Evolutionary conservation across 2,329 filamentous ascomycete species (phyloP).

Genomic region (Plectosphaerella sp.): DNA sequence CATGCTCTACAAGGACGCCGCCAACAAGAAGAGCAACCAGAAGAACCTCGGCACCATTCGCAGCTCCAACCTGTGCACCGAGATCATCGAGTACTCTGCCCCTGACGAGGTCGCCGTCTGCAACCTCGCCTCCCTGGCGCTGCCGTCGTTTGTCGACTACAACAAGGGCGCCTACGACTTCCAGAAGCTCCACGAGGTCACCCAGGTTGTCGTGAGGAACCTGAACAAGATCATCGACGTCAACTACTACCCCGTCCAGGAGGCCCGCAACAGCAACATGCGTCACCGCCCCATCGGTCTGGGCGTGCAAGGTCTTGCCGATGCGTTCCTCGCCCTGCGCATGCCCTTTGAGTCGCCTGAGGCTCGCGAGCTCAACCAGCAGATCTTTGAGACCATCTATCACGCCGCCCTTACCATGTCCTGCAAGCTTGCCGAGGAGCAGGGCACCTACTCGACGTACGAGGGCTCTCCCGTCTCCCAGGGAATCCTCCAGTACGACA

Average conservation of each 20-base stretch:
- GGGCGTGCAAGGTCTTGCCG: constrained; percentile 94
- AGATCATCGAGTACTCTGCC: constrained; percentile 96
- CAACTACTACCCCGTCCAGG: constrained; percentile 96
- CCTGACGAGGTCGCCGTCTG: constrained; percentile 98
- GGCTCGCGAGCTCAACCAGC: constrained; percentile 88
- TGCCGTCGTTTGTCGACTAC: constrained; percentile 89
- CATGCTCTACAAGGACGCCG: constrained; percentile 99
- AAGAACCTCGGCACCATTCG: constrained; percentile 99
- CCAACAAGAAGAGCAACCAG: constrained; percentile 99
- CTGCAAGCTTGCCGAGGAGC: constrained; percentile 74
- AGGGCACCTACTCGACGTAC: constrained; percentile 86
- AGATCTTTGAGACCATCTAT: constrained; percentile 99
- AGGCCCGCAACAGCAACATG: constrained; percentile 95
- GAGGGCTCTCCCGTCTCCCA: constrained; percentile 91
- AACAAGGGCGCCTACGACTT: constrained; percentile 86
- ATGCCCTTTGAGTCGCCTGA: constrained; percentile 96
- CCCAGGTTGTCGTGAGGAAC: constrained; percentile 88
- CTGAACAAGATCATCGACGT: constrained; percentile 97
- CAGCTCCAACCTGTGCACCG: constrained; percentile 97
- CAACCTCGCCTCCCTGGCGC: constrained; percentile 90
- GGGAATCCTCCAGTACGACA: constrained; percentile 95
- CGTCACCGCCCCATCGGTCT: constrained; percentile 93
- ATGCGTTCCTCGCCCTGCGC: constrained; percentile 94
- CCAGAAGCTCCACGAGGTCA: constrained; percentile 91
- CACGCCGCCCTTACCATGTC: constrained; percentile 91